Evolutionary conservation across 1,284 basidiomycete genomes (phyloP).

Genomic region (Coniophora puteana): DNA sequence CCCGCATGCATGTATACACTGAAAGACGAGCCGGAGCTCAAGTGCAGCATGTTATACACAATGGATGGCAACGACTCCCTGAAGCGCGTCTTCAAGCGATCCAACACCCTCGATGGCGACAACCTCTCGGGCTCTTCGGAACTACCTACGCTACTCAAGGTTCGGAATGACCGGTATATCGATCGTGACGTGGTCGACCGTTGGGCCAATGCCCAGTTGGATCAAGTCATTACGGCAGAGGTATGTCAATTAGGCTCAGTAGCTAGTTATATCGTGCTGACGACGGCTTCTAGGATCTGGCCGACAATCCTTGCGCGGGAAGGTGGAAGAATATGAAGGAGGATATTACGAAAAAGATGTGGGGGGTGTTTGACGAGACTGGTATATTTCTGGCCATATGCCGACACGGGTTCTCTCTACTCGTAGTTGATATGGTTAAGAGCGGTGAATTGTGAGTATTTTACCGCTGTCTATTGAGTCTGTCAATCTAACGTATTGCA

Average conservation of each 20-base stretch:
- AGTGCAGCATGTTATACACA: background rate
- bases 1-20: constrained; percentile 9
- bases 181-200: constrained; percentile 10
- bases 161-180: constrained; percentile 12
- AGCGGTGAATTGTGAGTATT: constrained; percentile 24
- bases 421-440: constrained; percentile 21
- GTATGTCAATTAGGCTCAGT: background rate
- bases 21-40: background rate
- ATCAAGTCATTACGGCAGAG: background rate
- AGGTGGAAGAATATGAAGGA: constrained; percentile 21
- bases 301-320: constrained; percentile 13
- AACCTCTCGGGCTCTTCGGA: background rate
- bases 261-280: background rate
- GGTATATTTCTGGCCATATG: constrained; percentile 24
- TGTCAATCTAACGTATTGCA: background rate
- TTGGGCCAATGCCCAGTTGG: constrained; percentile 13
- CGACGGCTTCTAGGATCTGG: background rate
- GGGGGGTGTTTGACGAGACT: constrained; percentile 23
- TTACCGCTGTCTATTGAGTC: no score
- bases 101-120: background rate
- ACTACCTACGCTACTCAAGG: constrained; percentile 7
- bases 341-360: constrained; percentile 13
- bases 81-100: background rate
- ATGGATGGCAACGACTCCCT: constrained; percentile 11
- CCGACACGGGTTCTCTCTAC: constrained; percentile 19